Conservation (phyloP, 2,329 filamentous ascomycete genomes). For the Gliomastix tumulicola region DNA sequence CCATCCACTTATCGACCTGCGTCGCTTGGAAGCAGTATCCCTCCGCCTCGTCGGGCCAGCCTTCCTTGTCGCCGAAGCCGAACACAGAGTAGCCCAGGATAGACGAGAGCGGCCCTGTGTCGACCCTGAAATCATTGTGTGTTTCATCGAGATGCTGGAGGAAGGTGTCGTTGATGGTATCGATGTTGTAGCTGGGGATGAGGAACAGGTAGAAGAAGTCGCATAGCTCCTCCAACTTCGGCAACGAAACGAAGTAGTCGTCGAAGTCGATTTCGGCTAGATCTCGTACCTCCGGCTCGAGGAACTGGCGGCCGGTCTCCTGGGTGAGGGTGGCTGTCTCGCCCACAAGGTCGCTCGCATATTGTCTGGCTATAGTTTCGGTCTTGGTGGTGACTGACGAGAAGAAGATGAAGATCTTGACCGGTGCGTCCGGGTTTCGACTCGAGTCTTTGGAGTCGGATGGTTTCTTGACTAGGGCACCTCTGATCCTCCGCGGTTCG, state of each 20-base stretch:
- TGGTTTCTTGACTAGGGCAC: constrained; percentile 26
- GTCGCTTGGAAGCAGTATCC: constrained; percentile 92
- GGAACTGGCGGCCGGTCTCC: constrained; percentile 28
- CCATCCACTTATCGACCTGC: constrained; percentile 92
- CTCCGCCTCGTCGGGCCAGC: constrained; percentile 84
- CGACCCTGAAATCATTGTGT: constrained; percentile 93
- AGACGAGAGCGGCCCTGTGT: constrained; percentile 71
- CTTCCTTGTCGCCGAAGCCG: constrained; percentile 84
- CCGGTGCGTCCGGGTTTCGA: constrained; percentile 35
- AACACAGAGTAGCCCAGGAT: constrained; percentile 88
- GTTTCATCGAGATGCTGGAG: constrained; percentile 84
- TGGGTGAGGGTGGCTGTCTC: constrained; percentile 42
- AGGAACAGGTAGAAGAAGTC: constrained; percentile 79
- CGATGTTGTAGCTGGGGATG: constrained; percentile 90
- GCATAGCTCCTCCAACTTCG: constrained; percentile 48
- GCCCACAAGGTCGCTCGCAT: constrained; percentile 48
- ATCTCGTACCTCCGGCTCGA: constrained; percentile 62
- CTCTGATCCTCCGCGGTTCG: constrained; percentile 44
- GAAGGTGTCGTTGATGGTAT: constrained; percentile 83
- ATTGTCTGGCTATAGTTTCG: constrained; percentile 60
- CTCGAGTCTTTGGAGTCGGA: too few species aligned
- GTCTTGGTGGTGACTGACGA: constrained; percentile 83
- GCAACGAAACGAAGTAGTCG: constrained; percentile 78
- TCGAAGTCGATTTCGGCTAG: constrained; percentile 86
- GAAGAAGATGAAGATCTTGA: constrained; percentile 79